Conservation (phyloP, 257 asterid genomes). For the Henckelia pumila region DNA sequence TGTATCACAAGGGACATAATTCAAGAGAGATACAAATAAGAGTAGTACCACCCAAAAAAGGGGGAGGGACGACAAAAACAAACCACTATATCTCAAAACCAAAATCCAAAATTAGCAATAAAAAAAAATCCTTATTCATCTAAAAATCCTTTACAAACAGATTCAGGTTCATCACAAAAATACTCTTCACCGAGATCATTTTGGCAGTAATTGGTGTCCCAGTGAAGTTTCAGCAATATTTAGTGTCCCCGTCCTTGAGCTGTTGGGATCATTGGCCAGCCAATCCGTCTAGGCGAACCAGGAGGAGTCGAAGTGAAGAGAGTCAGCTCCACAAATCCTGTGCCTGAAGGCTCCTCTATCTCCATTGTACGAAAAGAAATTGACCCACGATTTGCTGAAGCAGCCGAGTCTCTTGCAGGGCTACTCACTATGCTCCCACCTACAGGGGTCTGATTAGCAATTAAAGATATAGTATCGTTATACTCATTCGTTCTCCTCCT, state of each 20-base stretch:
- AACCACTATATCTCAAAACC: conserved; percentile 44
- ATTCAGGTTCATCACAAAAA: conserved; percentile 52
- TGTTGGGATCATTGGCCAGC: conserved; percentile 70
- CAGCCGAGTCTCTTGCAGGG: conserved; percentile 41
- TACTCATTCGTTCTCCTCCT: conserved; percentile 46
- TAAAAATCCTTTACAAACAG: conserved; percentile 56
- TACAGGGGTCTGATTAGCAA: conserved; percentile 55
- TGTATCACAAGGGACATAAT: conserved; percentile 28
- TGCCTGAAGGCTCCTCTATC: conserved; percentile 48
- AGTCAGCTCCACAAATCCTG: conserved; percentile 84
- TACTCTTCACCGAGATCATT: conserved; percentile 28
- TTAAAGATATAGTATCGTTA: conserved; percentile 58
- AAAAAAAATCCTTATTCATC: conserved; percentile 42
- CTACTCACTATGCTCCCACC: conserved; percentile 40
- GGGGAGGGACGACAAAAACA: conserved; percentile 21
- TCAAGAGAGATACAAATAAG: conserved; percentile 38
- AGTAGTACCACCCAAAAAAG: conserved; percentile 52
- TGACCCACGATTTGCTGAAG: conserved; percentile 51
- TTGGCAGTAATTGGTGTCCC: conserved; percentile 20
- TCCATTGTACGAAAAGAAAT: conserved; percentile 62
- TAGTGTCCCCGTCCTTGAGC: conserved; percentile 33
- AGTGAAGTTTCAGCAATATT: conserved; percentile 2
- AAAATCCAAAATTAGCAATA: conserved; percentile 23
- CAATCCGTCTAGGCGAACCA: conserved; percentile 64
- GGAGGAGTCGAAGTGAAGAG: conserved; percentile 65